These are phyloP conservation scores for Lodderomyces pseudojiufengensis DNA, from an alignment of 1,139 yeast genomes.

Conservation along the genomic window DNA sequence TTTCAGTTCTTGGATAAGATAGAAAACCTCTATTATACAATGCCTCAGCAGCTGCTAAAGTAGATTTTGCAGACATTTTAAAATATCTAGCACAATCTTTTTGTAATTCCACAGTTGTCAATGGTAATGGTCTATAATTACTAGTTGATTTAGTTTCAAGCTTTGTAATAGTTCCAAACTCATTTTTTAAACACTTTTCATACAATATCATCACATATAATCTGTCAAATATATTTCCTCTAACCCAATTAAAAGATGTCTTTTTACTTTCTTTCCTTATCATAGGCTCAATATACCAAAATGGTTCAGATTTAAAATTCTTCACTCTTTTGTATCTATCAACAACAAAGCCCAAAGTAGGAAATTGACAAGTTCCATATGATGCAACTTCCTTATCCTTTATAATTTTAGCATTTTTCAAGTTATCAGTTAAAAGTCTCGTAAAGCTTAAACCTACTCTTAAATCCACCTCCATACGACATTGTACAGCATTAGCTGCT, in stretches of 20 bases:
- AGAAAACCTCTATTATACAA: conserved; percentile 82
- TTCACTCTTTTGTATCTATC: conserved; percentile 80
- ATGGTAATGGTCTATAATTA: conserved; percentile 80
- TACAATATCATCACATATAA: conserved; percentile 58
- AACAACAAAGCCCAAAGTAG: conserved; percentile 95
- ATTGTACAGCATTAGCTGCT: conserved; percentile 78
- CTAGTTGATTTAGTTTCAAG: conserved; percentile 63
- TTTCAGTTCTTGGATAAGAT: conserved; percentile 97
- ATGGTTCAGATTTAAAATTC: conserved; percentile 68
- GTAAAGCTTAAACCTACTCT: conserved; percentile 91
- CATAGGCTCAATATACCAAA: conserved; percentile 68
- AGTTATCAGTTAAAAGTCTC: conserved; percentile 58
- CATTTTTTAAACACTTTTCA: conserved; percentile 53
- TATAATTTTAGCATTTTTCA: conserved; percentile 28
- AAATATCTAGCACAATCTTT: conserved; percentile 76
- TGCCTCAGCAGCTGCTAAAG: conserved; percentile 81
- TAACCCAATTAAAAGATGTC: conserved; percentile 59
- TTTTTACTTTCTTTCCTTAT: conserved; percentile 39
- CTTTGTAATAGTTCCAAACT: conserved; percentile 49
- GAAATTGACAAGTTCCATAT: conserved; percentile 96
- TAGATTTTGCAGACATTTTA: conserved; percentile 75
- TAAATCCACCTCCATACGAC: conserved; percentile 83
- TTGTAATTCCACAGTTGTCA: conserved; percentile 94
- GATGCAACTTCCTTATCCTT: conserved; percentile 43
- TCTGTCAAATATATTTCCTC: conserved; percentile 71